Percentiles rank a stretch among this genome's conserved stretches.
phyloP scores from a whole-genome alignment of 1,284 basidiomycete genomes.

The Ceratobasidium sp. region DNA sequence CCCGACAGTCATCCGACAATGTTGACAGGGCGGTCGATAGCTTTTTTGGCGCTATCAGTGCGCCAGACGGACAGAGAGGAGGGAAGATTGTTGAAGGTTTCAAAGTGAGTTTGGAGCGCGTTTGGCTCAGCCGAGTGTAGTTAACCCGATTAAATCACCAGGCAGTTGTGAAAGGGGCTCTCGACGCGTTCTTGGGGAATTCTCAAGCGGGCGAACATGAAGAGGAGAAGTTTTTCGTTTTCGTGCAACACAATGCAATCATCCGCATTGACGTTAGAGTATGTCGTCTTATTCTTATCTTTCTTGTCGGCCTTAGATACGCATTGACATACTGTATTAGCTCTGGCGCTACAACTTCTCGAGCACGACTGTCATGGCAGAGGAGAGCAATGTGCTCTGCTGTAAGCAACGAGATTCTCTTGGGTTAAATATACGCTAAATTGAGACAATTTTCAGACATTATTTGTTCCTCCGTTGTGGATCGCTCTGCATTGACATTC shows the following conservation, averaged over 20 bases:
- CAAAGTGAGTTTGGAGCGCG: slow-evolving; percentile 8
- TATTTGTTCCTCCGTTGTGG: slow-evolving; percentile 45
- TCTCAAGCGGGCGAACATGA: slow-evolving; percentile 42
- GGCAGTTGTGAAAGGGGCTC: slow-evolving; percentile 10
- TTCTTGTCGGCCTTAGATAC: not conserved
- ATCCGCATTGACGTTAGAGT: slow-evolving; percentile 46
- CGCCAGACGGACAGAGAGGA: not conserved
- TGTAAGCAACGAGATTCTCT: slow-evolving; percentile 23
- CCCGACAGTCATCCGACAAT: not conserved
- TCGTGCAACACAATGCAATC: slow-evolving; percentile 47
- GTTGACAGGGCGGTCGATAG: slow-evolving; percentile 29
- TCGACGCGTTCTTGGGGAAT: slow-evolving; percentile 42
- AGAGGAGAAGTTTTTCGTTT: slow-evolving; percentile 47
- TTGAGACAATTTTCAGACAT: slow-evolving; percentile 22
- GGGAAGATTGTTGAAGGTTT: slow-evolving; percentile 34
- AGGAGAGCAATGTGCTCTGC: slow-evolving; percentile 41
- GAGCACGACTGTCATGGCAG: slow-evolving; percentile 23
- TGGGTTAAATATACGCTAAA: not conserved
- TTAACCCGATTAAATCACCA: slow-evolving; percentile 7
- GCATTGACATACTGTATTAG: slow-evolving; percentile 11
- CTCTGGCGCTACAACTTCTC: slow-evolving; percentile 48
- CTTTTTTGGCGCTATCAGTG: slow-evolving; percentile 29
- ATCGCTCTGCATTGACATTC: slow-evolving; percentile 35
- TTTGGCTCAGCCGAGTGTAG: not conserved
- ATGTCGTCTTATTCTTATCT: not conserved